Percentiles rank a stretch among this genome's conserved stretches.
Evolutionary conservation across 164 flowering plant genomes (phyloP).

Genomic region (Chloranthus sessilifolius): DNA sequence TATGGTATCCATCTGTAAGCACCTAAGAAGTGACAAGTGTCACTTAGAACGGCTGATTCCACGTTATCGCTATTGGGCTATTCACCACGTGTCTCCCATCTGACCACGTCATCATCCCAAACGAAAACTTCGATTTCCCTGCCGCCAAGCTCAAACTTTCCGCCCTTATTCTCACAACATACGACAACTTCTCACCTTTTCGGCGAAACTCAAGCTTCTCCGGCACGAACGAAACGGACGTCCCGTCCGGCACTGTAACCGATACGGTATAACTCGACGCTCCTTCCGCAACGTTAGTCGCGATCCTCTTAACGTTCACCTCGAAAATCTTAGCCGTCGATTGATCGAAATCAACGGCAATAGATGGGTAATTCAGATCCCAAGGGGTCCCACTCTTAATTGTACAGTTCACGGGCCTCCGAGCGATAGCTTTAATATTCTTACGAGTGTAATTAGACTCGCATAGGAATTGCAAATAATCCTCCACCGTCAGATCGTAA

Average conservation of each 20-base stretch:
- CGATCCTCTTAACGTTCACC: constrained; percentile 6
- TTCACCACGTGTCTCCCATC: constrained; percentile 9
- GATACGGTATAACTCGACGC: constrained; percentile 7
- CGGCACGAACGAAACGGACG: constrained; percentile 8
- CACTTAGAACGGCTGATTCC: constrained; percentile 1
- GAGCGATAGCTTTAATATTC: constrained; percentile 21
- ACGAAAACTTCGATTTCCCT: neutral
- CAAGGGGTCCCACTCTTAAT: constrained; percentile 15
- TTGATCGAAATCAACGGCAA: constrained; percentile 20
- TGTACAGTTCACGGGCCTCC: constrained; percentile 17
- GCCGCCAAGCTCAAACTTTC: neutral
- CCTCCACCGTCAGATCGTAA: constrained; percentile 34
- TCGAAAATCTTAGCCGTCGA: neutral
- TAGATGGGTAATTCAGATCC: constrained; percentile 50
- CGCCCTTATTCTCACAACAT: constrained; percentile 4
- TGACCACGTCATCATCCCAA: constrained; percentile 10
- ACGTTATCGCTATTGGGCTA: constrained; percentile 13
- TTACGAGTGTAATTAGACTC: constrained; percentile 22
- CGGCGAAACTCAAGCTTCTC: neutral
- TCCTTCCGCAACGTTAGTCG: constrained; percentile 9
- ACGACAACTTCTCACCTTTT: constrained; percentile 4
- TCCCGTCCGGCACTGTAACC: constrained; percentile 4
- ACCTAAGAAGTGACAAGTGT: too few species aligned
- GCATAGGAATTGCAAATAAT: constrained; percentile 41
- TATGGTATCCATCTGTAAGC: too few species aligned